Evolutionary conservation across 2,329 filamentous ascomycete genomes (phyloP).

Genomic region (Chaetothyriales sp.): DNA sequence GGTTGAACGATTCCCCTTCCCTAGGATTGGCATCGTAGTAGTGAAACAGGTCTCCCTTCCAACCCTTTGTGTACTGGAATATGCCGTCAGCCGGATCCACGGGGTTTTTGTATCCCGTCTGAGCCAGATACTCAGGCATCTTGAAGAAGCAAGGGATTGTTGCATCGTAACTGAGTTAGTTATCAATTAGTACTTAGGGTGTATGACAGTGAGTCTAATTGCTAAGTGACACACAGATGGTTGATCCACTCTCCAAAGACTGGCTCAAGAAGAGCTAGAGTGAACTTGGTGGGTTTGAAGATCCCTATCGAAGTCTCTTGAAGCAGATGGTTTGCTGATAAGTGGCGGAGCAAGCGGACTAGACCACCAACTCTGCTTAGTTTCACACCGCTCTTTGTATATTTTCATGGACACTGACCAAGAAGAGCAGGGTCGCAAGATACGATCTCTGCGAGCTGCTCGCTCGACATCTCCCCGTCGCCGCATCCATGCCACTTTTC

Average conservation of each 20-base stretch:
- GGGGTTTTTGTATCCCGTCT: slow-evolving; percentile 7
- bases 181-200: no score
- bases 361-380: background rate
- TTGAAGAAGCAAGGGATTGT: slow-evolving; percentile 2
- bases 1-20: background rate
- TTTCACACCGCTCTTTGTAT: background rate
- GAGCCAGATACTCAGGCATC: slow-evolving; percentile 4
- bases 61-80: slow-evolving; percentile 5
- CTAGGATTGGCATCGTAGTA: background rate
- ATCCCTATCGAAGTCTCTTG: background rate
- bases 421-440: background rate
- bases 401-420: background rate
- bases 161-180: background rate
- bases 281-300: background rate
- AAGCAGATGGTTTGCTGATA: background rate
- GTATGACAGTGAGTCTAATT: background rate
- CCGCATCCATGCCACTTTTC: background rate
- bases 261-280: background rate
- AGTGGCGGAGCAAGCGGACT: background rate
- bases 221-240: background rate
- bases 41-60: background rate
- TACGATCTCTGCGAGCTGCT: background rate
- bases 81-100: slow-evolving; percentile 5
- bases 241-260: background rate
- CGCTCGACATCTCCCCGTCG: background rate